Percentiles rank a stretch among this genome's conserved stretches.
Conservation (phyloP, 352 stramenopile species). For the Pythium coloratum region DNA sequence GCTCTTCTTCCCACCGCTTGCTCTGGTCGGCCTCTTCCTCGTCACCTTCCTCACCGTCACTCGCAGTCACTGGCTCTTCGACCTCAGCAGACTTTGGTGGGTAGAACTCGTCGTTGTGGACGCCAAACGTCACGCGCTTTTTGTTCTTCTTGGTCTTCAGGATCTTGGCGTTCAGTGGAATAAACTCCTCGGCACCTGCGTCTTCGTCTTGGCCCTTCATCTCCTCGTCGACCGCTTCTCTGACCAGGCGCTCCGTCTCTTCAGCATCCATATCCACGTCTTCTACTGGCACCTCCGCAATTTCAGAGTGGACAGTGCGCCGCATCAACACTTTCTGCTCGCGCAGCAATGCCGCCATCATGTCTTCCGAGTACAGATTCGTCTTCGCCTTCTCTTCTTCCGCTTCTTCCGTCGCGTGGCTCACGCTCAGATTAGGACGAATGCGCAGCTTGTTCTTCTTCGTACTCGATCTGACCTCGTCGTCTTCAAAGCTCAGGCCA, state of each 20-base stretch:
- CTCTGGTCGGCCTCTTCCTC: constrained; percentile 44
- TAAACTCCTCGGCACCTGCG: constrained; percentile 53
- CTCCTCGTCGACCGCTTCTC: constrained; percentile 31
- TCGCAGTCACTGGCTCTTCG: constrained; percentile 34
- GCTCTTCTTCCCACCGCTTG: constrained; percentile 69
- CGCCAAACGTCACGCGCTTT: constrained; percentile 67
- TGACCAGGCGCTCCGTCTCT: constrained; percentile 6
- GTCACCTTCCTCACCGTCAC: constrained; percentile 34
- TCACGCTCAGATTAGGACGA: constrained; percentile 48
- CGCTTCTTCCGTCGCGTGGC: constrained; percentile 27
- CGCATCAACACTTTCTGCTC: constrained; percentile 68
- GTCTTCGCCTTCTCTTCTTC: constrained; percentile 10
- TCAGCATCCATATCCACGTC: constrained; percentile 2
- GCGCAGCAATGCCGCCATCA: constrained; percentile 51
- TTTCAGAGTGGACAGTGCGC: neutral
- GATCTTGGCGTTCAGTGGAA: constrained; percentile 50
- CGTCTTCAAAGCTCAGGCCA: constrained; percentile 59
- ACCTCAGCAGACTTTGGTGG: constrained; percentile 48
- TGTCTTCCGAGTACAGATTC: constrained; percentile 54
- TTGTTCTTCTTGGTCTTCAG: constrained; percentile 45
- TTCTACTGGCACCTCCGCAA: neutral
- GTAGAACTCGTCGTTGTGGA: constrained; percentile 27
- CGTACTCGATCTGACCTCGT: constrained; percentile 5
- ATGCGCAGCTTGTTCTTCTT: constrained; percentile 69
- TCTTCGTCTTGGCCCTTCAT: constrained; percentile 38